phyloP scores from a whole-genome alignment of 371 early-diverging fungal species.

The Conidiobolus incongruus region DNA sequence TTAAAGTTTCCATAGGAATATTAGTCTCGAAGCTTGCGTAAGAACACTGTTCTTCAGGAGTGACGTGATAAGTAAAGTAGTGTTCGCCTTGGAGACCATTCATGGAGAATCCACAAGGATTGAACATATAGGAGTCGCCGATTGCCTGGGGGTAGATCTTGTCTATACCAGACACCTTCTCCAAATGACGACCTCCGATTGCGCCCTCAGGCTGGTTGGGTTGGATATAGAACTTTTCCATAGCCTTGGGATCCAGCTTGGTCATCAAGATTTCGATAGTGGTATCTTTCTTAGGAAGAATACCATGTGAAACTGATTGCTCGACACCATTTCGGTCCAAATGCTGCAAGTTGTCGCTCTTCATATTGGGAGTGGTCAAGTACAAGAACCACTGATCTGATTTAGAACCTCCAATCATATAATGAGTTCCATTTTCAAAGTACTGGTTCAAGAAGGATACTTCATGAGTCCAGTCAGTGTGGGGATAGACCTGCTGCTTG shows the following conservation, averaged over 20 bases:
- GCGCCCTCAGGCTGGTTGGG: conserved; percentile 15
- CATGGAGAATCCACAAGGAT: conserved; percentile 84
- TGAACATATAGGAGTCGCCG: conserved; percentile 67
- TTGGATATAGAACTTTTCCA: conserved; percentile 34
- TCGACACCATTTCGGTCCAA: neutral
- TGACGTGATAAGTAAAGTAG: conserved; percentile 93
- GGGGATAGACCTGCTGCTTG: conserved; percentile 67
- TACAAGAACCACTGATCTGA: conserved; percentile 92
- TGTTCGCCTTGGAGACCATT: conserved; percentile 60
- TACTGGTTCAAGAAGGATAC: conserved; percentile 43
- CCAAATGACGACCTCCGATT: conserved; percentile 24
- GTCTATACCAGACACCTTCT: conserved; percentile 43
- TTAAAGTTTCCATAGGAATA: conserved; percentile 39
- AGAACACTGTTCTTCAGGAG: conserved; percentile 92
- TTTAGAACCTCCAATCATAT: conserved; percentile 78
- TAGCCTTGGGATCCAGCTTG: conserved; percentile 42
- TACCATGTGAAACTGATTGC: neutral
- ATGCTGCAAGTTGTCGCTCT: conserved; percentile 12
- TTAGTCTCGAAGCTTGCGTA: conserved; percentile 92
- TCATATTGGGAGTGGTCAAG: conserved; percentile 48
- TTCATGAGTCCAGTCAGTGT: conserved; percentile 77
- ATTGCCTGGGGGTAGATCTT: conserved; percentile 48
- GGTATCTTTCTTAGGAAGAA: conserved; percentile 29
- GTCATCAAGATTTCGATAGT: conserved; percentile 93
- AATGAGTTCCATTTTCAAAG: conserved; percentile 56